These are phyloP conservation scores for Liquidambar formosana DNA, from an alignment of 164 flowering plant species.

Conservation along the genomic window DNA sequence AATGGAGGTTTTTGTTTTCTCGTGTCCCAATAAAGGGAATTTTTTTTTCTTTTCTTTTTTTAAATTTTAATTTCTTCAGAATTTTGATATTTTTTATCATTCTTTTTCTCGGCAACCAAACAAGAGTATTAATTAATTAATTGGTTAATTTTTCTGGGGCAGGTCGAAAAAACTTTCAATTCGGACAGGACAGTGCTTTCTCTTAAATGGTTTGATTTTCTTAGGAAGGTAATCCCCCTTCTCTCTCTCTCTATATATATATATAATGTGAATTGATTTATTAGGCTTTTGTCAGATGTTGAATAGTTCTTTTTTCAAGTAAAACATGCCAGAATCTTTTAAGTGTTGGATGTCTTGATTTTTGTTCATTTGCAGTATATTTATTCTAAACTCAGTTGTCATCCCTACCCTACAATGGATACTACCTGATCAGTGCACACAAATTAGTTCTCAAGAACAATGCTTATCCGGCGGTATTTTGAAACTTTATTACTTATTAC, in stretches of 20 bases:
- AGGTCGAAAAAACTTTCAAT: constrained; percentile 74
- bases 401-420: constrained; percentile 69
- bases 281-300: no score
- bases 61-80: no score
- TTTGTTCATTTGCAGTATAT: constrained; percentile 52
- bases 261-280: no score
- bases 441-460: constrained; percentile 30
- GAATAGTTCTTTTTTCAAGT: neutral
- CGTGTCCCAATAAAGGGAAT: no score
- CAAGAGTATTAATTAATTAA: neutral
- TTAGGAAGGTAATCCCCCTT: constrained; percentile 65
- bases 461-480: constrained; percentile 39
- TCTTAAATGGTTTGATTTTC: constrained; percentile 82
- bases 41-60: no score
- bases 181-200: constrained; percentile 89
- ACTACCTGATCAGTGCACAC: constrained; percentile 61
- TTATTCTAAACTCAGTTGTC: constrained; percentile 57
- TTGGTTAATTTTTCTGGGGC: neutral
- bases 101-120: neutral
- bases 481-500: constrained; percentile 53
- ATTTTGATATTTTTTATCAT: neutral
- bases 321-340: neutral
- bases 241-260: neutral
- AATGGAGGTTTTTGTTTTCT: neutral
- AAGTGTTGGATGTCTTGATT: neutral